A percentile compares a stretch with the other conserved stretches of the same genome.
phyloP scores from a whole-genome alignment of 495 filamentous ascomycete species.

The Chaetomium fimeti region DNA sequence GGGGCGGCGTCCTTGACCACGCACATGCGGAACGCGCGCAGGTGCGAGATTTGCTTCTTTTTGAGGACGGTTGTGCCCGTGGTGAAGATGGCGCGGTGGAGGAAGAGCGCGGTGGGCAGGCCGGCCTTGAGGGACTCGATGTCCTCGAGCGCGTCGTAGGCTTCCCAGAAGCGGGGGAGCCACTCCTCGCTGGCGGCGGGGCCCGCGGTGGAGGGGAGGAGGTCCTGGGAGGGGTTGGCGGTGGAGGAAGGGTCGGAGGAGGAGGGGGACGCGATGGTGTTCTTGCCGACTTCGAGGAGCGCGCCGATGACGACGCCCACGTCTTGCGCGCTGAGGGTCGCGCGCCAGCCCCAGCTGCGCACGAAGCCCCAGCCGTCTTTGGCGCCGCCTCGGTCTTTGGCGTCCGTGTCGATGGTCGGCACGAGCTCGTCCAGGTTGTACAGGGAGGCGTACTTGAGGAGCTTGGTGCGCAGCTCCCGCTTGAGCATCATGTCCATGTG shows the following conservation, averaged over 20 bases:
- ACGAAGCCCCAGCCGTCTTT: constrained; percentile 96
- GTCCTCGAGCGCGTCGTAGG: constrained; percentile 83
- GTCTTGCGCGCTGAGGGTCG: constrained; percentile 86
- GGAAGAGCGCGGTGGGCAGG: constrained; percentile 79
- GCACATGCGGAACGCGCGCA: constrained; percentile 89
- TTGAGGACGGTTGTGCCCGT: constrained; percentile 87
- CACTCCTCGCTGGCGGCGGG: constrained; percentile 62
- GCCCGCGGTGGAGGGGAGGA: constrained; percentile 42
- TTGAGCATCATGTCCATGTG: constrained; percentile 99
- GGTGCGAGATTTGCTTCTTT: constrained; percentile 88
- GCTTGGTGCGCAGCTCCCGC: constrained; percentile 75
- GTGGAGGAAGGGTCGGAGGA: constrained; percentile 20
- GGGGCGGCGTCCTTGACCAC: constrained; percentile 88
- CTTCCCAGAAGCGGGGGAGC: constrained; percentile 82
- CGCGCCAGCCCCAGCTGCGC: constrained; percentile 95
- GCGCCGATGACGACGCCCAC: constrained; percentile 87
- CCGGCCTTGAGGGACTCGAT: constrained; percentile 73
- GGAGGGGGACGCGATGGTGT: constrained; percentile 32
- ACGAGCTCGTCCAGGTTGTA: constrained; percentile 93
- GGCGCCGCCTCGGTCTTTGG: constrained; percentile 54
- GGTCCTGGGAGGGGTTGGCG: constrained; percentile 33
- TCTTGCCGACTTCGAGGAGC: constrained; percentile 83
- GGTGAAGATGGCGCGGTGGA: constrained; percentile 89
- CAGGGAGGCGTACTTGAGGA: constrained; percentile 83
- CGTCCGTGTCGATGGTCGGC: constrained; percentile 61